phyloP scores from a whole-genome alignment of 2,329 filamentous ascomycete genomes.

The Hortaea sp. region DNA sequence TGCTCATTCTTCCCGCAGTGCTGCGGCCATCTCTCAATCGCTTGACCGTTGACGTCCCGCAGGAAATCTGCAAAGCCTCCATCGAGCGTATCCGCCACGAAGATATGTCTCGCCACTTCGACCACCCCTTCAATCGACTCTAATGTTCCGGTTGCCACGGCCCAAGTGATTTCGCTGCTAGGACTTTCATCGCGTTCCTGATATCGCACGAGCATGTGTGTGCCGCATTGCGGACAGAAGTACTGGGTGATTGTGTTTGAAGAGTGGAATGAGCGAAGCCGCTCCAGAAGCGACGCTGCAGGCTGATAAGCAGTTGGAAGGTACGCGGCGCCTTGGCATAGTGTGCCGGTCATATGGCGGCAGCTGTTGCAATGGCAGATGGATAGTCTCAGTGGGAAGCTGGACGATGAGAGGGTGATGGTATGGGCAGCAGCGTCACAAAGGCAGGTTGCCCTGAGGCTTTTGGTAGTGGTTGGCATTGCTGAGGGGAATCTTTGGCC shows the following conservation, averaged over 20 bases:
- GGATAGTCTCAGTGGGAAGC: constrained; percentile 28
- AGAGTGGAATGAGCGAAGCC: constrained; percentile 35
- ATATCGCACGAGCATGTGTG: constrained; percentile 25
- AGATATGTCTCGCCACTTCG: constrained; percentile 23
- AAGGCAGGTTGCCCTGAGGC: constrained; percentile 25
- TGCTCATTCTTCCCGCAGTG: constrained; percentile 8
- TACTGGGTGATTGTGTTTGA: constrained; percentile 34
- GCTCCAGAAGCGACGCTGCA: constrained; percentile 16
- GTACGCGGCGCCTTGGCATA: constrained; percentile 34
- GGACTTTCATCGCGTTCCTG: constrained; percentile 11
- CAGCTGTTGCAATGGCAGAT: constrained; percentile 46
- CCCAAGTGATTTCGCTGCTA: constrained; percentile 14
- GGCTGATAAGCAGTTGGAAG: constrained; percentile 28
- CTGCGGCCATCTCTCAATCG: constrained; percentile 20
- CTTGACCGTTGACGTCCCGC: constrained; percentile 13
- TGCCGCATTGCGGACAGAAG: constrained; percentile 43
- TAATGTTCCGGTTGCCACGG: constrained; percentile 22
- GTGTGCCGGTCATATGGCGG: constrained; percentile 38
- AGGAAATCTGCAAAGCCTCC: constrained; percentile 30
- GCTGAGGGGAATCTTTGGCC: not conserved
- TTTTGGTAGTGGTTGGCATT: constrained; percentile 1
- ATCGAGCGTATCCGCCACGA: constrained; percentile 26
- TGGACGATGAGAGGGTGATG: constrained; percentile 24
- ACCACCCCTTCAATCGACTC: constrained; percentile 21
- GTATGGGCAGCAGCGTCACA: constrained; percentile 27